Evolutionary conservation across 192 early-diverging fungal genomes (phyloP).

Genomic region (Glomus cerebriforme): DNA sequence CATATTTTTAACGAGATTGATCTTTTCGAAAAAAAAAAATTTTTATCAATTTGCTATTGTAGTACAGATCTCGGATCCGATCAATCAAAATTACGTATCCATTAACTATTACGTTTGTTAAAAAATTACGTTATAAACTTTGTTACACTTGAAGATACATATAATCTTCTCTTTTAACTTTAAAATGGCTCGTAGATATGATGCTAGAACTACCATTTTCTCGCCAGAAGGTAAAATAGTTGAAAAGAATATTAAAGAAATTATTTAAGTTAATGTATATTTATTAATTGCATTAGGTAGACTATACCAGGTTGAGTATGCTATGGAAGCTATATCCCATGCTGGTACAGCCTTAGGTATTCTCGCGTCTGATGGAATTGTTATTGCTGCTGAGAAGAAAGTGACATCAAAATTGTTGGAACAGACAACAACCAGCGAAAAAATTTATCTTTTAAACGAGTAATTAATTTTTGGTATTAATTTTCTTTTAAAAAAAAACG

Average conservation of each 20-base stretch:
- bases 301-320: conserved; percentile 99
- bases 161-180: too few relatives aligned
- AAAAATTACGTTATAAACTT: too few relatives aligned
- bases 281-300: conserved; percentile 62
- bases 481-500: too few relatives aligned
- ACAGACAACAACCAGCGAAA: conserved; percentile 80
- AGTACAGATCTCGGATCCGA: too few relatives aligned
- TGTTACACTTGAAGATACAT: too few relatives aligned
- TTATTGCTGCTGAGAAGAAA: conserved; percentile 97
- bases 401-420: conserved; percentile 93
- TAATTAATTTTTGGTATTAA: conserved; percentile 37
- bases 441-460: conserved; percentile 96
- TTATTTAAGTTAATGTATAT: not conserved
- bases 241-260: not conserved
- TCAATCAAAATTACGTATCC: too few relatives aligned
- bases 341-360: conserved; percentile 95
- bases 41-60: too few relatives aligned
- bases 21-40: too few relatives aligned
- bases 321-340: conserved; percentile 99
- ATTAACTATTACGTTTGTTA: too few relatives aligned
- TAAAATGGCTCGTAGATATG: conserved; percentile 94
- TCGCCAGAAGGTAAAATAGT: conserved; percentile 90
- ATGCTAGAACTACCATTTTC: conserved; percentile 98
- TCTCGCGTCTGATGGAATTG: conserved; percentile 87
- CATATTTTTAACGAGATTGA: not conserved